Percentiles rank a stretch among this genome's conserved stretches.
These are phyloP conservation scores for Ophiocordyceps robertsii DNA, from an alignment of 2,329 filamentous ascomycete species.

Conservation along the genomic window DNA sequence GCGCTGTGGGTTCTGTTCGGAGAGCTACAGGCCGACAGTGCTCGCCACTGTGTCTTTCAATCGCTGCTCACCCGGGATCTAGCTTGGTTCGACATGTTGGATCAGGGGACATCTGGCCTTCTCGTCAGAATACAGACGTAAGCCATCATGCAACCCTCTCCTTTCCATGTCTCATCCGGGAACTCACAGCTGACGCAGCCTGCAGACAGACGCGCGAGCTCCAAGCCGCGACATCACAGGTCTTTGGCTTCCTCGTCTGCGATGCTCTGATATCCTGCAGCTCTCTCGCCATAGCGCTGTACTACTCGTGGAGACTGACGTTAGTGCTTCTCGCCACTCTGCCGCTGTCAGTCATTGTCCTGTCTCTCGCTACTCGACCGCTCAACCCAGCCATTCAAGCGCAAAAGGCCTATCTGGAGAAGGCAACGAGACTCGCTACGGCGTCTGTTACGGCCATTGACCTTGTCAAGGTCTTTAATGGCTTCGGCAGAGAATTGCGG, in stretches of 20 bases:
- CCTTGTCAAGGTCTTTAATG: constrained; percentile 76
- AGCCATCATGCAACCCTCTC: constrained; percentile 12
- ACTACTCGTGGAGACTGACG: constrained; percentile 73
- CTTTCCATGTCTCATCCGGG: background rate
- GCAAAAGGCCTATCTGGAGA: constrained; percentile 54
- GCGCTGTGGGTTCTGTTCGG: constrained; percentile 64
- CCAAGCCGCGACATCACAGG: constrained; percentile 66
- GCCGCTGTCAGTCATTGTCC: constrained; percentile 49
- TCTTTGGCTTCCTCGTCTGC: constrained; percentile 56
- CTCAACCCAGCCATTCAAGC: constrained; percentile 53
- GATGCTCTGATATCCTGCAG: constrained; percentile 50
- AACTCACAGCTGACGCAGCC: background rate
- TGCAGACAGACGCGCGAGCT: constrained; percentile 68
- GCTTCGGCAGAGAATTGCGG: constrained; percentile 52
- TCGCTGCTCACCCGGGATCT: constrained; percentile 61
- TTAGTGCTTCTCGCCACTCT: constrained; percentile 63
- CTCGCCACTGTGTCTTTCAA: constrained; percentile 51
- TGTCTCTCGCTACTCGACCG: constrained; percentile 45
- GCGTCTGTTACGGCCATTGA: constrained; percentile 65
- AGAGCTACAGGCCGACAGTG: constrained; percentile 60
- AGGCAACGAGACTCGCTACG: constrained; percentile 58
- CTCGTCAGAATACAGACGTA: constrained; percentile 63
- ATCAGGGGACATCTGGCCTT: constrained; percentile 59
- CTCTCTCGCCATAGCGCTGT: constrained; percentile 60
- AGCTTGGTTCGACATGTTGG: constrained; percentile 66